phyloP scores from a whole-genome alignment of 352 stramenopile species.

The Aphanomyces cochlioides region DNA sequence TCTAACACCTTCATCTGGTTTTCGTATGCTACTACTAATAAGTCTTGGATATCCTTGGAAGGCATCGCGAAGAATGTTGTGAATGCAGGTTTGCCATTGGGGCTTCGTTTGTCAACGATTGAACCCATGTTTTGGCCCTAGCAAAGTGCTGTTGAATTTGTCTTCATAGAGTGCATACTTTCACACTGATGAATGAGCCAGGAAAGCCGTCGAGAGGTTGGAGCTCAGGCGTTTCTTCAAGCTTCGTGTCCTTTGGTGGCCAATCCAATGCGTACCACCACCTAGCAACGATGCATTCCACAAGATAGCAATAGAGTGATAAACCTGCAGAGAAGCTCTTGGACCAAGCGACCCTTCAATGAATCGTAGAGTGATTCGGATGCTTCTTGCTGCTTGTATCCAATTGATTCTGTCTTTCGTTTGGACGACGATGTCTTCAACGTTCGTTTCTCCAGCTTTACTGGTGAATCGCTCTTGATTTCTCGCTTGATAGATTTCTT shows the following conservation, averaged over 20 bases:
- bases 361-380: constrained; percentile 77
- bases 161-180: constrained; percentile 35
- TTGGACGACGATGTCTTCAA: constrained; percentile 31
- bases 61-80: constrained; percentile 80
- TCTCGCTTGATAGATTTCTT: constrained; percentile 28
- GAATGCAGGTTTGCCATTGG: constrained; percentile 73
- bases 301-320: constrained; percentile 30
- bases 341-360: constrained; percentile 66
- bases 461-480: constrained; percentile 33
- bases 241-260: constrained; percentile 44
- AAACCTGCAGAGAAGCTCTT: constrained; percentile 64
- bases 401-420: constrained; percentile 59
- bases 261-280: constrained; percentile 86
- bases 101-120: constrained; percentile 69
- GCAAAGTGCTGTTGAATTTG: not conserved
- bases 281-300: constrained; percentile 43
- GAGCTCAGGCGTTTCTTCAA: constrained; percentile 60
- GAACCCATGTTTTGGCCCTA: constrained; percentile 81
- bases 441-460: constrained; percentile 22
- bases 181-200: constrained; percentile 76
- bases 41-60: constrained; percentile 59
- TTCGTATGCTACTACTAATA: constrained; percentile 69
- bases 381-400: constrained; percentile 81
- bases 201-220: constrained; percentile 80
- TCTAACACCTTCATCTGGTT: constrained; percentile 79